phyloP scores from a whole-genome alignment of 139 green algal genomes.

The Ettlia oleoabundans region DNA sequence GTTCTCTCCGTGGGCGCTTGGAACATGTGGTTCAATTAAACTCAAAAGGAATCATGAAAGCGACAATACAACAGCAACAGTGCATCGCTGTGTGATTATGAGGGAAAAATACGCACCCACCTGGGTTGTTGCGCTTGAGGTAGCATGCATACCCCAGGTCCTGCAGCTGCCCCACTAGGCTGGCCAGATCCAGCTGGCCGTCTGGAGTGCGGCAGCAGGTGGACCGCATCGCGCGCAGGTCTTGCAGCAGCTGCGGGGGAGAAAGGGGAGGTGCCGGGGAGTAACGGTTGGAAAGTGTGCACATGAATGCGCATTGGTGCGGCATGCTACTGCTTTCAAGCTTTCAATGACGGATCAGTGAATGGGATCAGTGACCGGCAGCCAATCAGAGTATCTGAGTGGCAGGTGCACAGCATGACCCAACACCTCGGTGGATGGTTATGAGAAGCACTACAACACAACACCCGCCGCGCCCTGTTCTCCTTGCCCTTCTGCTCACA shows the following conservation, averaged over 20 bases:
- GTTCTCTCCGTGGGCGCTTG: too few species aligned
- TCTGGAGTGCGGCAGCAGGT: not conserved
- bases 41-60: too few species aligned
- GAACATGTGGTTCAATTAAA: too few species aligned
- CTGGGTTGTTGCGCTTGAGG: conserved; percentile 35
- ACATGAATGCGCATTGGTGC: too few species aligned
- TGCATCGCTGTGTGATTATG: not conserved
- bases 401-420: too few species aligned
- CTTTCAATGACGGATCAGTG: too few species aligned
- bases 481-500: too few species aligned
- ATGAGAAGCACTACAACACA: not conserved
- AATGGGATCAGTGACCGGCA: too few species aligned
- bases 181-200: conserved; percentile 30
- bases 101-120: not conserved
- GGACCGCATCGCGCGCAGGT: conserved; percentile 18
- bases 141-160: conserved; percentile 34
- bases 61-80: too few species aligned
- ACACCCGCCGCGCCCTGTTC: not conserved
- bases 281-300: not conserved
- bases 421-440: too few species aligned
- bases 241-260: conserved; percentile 39
- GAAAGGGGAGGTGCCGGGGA: not conserved
- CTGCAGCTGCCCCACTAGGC: conserved; percentile 29
- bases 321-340: too few species aligned
- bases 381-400: not conserved